phyloP scores from a whole-genome alignment of 345 rosid species.

The Salix exigua region DNA sequence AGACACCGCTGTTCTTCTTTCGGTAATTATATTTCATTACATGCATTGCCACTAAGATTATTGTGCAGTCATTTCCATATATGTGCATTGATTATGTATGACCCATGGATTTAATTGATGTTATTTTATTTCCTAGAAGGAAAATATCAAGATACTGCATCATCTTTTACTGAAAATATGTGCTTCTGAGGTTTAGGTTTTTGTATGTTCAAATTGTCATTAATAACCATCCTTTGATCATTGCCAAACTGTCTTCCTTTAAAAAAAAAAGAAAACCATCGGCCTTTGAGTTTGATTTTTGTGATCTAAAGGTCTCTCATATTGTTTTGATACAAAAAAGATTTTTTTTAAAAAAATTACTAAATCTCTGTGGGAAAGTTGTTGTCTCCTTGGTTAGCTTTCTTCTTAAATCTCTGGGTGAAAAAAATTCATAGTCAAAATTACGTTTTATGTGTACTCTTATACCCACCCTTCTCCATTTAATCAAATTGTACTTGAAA shows the following conservation, averaged over 20 bases:
- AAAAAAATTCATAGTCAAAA: not conserved
- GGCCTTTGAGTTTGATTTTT: not conserved
- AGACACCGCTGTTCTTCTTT: constrained; percentile 84
- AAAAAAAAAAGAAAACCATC: not conserved
- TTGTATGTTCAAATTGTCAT: not conserved
- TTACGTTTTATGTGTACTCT: not conserved
- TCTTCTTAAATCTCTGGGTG: not conserved
- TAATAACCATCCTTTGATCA: not conserved
- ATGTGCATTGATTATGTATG: not conserved
- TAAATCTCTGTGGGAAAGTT: not conserved
- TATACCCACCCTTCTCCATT: not conserved
- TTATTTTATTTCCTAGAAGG: not conserved
- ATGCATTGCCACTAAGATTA: not conserved
- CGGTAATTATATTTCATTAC: constrained; percentile 41
- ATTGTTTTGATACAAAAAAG: not conserved
- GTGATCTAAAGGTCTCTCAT: not conserved
- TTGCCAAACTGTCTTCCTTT: not conserved
- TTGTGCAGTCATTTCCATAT: not conserved
- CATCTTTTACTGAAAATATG: not conserved
- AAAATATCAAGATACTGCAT: not conserved
- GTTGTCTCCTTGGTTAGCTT: not conserved
- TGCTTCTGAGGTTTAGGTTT: not conserved
- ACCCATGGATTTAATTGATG: not conserved
- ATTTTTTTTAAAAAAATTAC: not conserved
- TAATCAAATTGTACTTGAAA: not conserved